Base-by-base conservation (phyloP, 2,329 filamentous ascomycete genomes). In the Calonectria honghensis region DNA sequence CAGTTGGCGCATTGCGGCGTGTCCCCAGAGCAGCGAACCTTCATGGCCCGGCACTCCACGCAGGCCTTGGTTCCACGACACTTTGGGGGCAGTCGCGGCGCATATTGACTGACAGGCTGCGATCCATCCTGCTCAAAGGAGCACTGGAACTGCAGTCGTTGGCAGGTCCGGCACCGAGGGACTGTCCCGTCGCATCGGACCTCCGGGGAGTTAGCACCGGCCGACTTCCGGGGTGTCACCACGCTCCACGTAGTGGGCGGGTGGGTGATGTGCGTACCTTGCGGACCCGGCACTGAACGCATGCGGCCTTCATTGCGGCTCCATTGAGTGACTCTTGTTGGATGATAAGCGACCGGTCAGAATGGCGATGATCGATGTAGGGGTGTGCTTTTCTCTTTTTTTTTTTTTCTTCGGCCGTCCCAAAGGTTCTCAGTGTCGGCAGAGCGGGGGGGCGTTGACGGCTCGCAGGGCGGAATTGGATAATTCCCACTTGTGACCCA, bases 151-250 rank as follows among this genome's bases (percentile, higher is more conserved):
- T 73, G 76, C 51, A 81, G 74, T 48, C 80, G 78, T 57, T 80
- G 75, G 69, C 80, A 81, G 11, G 80, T 80, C 63, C 78, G 78
- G 61, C 80, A 81, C 32, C 75, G 71, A 61, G 80, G 79, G 6
- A 80, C 75, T 63, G 75, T 73, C 31, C 80, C 80, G 57, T 81
- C 80, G 66, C 80, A 81, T 79, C 80, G 80, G 77, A 81, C 80
- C 80, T 81, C 65, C 76, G 75, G 76, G 67, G 77, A 75, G 78
- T 81, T 67, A 81, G 77, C 73, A 74, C 73, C 59, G 76, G 73
- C 77, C 78, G 79, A 81, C 68, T 74, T 59, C 79, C 78, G 79
- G 66, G 50, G 50, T n/a, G 50, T 41, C 35, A 68, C 63, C 70
- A 71, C 70, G 29, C 32, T 64, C 52, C 32, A 73, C 48, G 54